Conservation (phyloP, 2,329 filamentous ascomycete species). For the Byssochlamys sp. region DNA sequence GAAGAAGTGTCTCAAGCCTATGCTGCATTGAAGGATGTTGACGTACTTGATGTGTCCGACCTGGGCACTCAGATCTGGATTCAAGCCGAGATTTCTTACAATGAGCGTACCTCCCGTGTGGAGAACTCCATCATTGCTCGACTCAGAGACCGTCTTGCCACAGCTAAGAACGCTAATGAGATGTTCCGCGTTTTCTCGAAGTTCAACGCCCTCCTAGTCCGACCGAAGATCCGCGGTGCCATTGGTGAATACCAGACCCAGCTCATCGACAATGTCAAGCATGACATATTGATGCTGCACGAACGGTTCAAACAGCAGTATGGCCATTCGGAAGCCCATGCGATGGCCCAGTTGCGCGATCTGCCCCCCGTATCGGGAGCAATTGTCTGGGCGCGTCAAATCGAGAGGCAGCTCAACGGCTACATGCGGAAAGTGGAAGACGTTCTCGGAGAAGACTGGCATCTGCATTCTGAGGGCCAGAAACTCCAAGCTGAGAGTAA, state of each 20-base stretch:
- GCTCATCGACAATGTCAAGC: constrained; percentile 94
- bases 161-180: constrained; percentile 93
- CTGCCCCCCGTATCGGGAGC: constrained; percentile 90
- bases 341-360: constrained; percentile 94
- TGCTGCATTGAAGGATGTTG: constrained; percentile 84
- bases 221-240: constrained; percentile 96
- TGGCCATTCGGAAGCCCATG: constrained; percentile 91
- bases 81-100: constrained; percentile 89
- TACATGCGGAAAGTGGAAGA: constrained; percentile 99
- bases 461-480: constrained; percentile 84
- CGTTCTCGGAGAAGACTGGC: constrained; percentile 89
- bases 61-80: constrained; percentile 89
- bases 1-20: constrained; percentile 94
- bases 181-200: constrained; percentile 99
- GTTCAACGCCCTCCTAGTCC: constrained; percentile 96
- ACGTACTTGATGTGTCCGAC: constrained; percentile 81
- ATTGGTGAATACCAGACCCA: constrained; percentile 98
- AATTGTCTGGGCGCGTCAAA: constrained; percentile 95
- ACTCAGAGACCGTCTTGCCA: constrained; percentile 81
- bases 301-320: constrained; percentile 99
- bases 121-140: constrained; percentile 98
- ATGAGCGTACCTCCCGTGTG: constrained; percentile 89
- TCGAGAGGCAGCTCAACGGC: constrained; percentile 85
- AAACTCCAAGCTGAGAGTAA: constrained; percentile 86
- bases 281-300: constrained; percentile 84